Evolutionary conservation across 768 basidiomycete species (phyloP).

Genomic region (Termitomyces titanicus): DNA sequence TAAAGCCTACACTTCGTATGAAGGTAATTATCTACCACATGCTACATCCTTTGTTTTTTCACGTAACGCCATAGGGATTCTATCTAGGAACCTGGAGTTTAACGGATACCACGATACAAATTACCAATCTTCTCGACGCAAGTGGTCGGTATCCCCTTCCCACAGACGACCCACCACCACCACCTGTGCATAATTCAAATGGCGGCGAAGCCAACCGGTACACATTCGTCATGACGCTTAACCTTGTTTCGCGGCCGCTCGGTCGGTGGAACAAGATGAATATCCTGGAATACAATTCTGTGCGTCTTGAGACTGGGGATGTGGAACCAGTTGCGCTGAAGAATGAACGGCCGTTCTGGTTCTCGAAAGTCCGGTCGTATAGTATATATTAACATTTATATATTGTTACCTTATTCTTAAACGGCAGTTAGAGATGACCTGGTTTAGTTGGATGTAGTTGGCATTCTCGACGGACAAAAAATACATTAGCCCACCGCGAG

Average conservation of each 20-base stretch:
- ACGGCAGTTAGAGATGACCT: no score
- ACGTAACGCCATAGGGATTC: slow-evolving; percentile 49
- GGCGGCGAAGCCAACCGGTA: slow-evolving; percentile 41
- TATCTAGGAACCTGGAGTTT: slow-evolving; percentile 71
- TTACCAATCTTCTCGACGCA: slow-evolving; percentile 65
- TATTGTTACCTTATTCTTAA: neutral
- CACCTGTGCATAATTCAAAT: slow-evolving; percentile 2
- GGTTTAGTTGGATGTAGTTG: no score
- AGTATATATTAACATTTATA: slow-evolving; percentile 4
- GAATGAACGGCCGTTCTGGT: slow-evolving; percentile 90
- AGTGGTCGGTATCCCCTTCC: slow-evolving; percentile 34
- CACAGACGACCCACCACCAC: neutral
- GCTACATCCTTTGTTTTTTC: neutral
- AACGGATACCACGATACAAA: slow-evolving; percentile 52
- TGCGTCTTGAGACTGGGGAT: slow-evolving; percentile 76
- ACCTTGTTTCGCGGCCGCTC: slow-evolving; percentile 70
- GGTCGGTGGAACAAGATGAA: slow-evolving; percentile 86
- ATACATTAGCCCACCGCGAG: slow-evolving; percentile 45
- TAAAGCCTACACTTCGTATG: slow-evolving; percentile 75
- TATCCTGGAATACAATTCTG: slow-evolving; percentile 67
- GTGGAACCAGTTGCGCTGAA: slow-evolving; percentile 65
- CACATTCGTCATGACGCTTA: slow-evolving; percentile 70
- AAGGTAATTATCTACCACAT: slow-evolving; percentile 43
- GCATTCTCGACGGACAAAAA: neutral
- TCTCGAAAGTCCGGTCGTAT: slow-evolving; percentile 84